Evolutionary conservation across 1,284 basidiomycete species (phyloP).

Genomic region (Cutaneotrichosporon cavernicola): DNA sequence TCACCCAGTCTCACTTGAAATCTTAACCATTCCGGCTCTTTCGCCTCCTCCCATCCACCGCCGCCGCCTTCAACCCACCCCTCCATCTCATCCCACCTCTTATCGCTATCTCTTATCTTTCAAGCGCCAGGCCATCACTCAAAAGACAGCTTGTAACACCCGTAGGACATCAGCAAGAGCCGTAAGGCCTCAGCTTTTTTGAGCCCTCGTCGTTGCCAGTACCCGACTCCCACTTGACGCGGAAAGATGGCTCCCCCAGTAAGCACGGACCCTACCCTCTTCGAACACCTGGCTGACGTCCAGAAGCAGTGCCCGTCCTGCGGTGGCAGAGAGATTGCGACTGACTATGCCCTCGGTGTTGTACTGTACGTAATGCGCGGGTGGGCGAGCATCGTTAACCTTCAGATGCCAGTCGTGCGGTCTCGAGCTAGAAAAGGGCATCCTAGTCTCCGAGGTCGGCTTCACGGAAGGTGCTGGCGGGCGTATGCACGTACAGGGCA

Average conservation of each 20-base stretch:
- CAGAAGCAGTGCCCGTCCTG: conserved; percentile 42
- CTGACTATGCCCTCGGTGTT: conserved; percentile 39
- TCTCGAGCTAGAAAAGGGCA: conserved; percentile 88
- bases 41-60: not conserved
- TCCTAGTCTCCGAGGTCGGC: conserved; percentile 87
- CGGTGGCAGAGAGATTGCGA: conserved; percentile 28
- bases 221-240: not conserved
- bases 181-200: not conserved
- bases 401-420: conserved; percentile 71
- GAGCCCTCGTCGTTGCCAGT: not conserved
- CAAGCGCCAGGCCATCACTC: not conserved
- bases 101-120: conserved; percentile 3
- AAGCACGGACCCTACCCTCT: not conserved
- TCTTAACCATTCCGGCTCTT: not conserved
- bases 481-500: conserved; percentile 91
- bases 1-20: not conserved
- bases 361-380: conserved; percentile 34
- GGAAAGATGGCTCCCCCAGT: conserved; percentile 17
- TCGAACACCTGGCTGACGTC: not conserved
- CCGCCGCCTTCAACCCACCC: not conserved
- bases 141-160: not conserved
- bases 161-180: not conserved
- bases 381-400: not conserved
- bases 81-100: not conserved
- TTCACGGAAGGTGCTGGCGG: conserved; percentile 92